phyloP scores from a whole-genome alignment of 176 grass and related monocot species.

The Bromus sterilis region DNA sequence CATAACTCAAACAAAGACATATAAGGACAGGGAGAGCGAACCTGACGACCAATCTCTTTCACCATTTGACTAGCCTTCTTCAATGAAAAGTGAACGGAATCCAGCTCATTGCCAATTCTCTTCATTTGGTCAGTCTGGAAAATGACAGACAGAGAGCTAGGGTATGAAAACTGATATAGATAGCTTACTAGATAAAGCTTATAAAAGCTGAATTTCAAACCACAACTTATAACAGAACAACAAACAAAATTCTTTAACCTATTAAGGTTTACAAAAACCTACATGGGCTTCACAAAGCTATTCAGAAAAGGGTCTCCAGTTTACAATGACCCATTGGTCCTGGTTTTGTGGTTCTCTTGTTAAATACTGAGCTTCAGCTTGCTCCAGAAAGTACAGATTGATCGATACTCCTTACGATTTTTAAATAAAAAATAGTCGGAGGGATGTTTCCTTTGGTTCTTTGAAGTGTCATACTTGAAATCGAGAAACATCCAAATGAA shows the following conservation, averaged over 20 bases:
- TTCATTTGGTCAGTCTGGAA: conserved; percentile 62
- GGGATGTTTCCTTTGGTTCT: neutral
- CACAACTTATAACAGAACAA: neutral
- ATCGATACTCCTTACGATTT: neutral
- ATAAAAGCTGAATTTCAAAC: neutral
- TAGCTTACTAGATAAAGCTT: neutral
- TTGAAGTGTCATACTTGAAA: neutral
- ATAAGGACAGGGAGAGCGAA: neutral
- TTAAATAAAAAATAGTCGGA: neutral
- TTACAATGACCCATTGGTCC: neutral
- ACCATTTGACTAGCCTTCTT: conserved; percentile 66
- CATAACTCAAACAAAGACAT: neutral
- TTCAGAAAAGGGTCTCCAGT: neutral
- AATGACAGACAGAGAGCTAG: neutral
- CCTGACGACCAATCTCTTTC: conserved; percentile 68
- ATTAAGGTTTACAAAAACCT: neutral
- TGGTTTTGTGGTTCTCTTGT: neutral
- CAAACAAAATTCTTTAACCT: neutral
- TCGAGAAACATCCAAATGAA: neutral
- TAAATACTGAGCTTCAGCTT: neutral
- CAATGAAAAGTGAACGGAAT: conserved; percentile 59
- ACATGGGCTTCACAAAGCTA: neutral
- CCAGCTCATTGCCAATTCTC: conserved; percentile 50
- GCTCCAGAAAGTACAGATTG: neutral
- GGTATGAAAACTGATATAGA: no score